phyloP scores from a whole-genome alignment of 2,329 filamentous ascomycete genomes.

The Ophiostoma ips region DNA sequence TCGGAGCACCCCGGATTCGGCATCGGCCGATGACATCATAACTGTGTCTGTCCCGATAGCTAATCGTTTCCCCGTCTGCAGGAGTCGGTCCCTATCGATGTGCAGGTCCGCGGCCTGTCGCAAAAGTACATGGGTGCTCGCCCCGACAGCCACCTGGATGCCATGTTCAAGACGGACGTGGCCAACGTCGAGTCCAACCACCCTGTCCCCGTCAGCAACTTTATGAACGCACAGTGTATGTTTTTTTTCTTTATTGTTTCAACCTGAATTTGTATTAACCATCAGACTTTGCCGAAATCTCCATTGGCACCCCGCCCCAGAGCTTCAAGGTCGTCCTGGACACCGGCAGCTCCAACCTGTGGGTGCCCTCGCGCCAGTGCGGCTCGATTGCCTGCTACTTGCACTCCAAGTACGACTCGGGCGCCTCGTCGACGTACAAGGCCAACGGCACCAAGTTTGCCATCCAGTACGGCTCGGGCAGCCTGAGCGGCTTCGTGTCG shows the following conservation, averaged over 20 bases:
- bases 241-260: slow-evolving; percentile 10
- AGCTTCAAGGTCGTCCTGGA: slow-evolving; percentile 97
- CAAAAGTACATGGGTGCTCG: slow-evolving; percentile 94
- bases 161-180: slow-evolving; percentile 65
- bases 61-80: slow-evolving; percentile 22
- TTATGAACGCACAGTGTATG: slow-evolving; percentile 96
- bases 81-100: slow-evolving; percentile 65
- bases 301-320: slow-evolving; percentile 82
- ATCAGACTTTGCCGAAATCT: slow-evolving; percentile 91
- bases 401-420: slow-evolving; percentile 92
- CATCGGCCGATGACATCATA: neutral
- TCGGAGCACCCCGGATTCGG: neutral
- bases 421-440: slow-evolving; percentile 78
- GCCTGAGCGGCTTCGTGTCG: slow-evolving; percentile 85
- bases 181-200: slow-evolving; percentile 55
- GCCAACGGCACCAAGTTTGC: slow-evolving; percentile 85
- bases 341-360: slow-evolving; percentile 96
- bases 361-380: slow-evolving; percentile 86
- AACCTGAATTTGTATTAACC: neutral
- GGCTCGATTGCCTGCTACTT: slow-evolving; percentile 96
- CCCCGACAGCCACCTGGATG: slow-evolving; percentile 53
- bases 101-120: slow-evolving; percentile 67
- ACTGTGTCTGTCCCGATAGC: neutral
- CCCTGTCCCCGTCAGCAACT: slow-evolving; percentile 85
- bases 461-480: slow-evolving; percentile 91